Base-by-base conservation (phyloP, 768 basidiomycete species). In the Daedalea quercina region DNA sequence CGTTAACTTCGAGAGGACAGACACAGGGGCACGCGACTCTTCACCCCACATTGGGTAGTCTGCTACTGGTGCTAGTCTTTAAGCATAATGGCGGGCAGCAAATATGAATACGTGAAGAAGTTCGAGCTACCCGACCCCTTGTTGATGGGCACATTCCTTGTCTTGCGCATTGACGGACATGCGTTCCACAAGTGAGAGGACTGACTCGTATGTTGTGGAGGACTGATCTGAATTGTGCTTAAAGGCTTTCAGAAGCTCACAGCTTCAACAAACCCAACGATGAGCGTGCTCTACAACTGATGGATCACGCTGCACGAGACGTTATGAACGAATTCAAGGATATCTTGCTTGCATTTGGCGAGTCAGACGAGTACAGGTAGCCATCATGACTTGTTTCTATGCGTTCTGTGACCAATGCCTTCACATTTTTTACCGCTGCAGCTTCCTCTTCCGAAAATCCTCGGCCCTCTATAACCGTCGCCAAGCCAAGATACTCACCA, bases 281-380 rank as follows among this genome's bases (percentile, higher is more conserved):
- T 69, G 67, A 76, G 47, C 80, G 87, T 12, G 96, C 93, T 0
- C 75, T 99, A 6, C 67, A 82, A 55, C 79, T 99, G 42, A 97
- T 98, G 94, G 94, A 99, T 64, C 78, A 81, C 52, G 92, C 94
- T 1, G 96, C 96, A 0, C 75, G 73, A 58, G 74, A 78, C 44
- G 75, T 94, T 41, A 90, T 99, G 90, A 72, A 82, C 26, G 84
- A 87, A 62, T 85, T 87, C 63, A 78, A 81, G 33, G 94, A 96
- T 64, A 80, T 96, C 53, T 73, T 90, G 12, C 76, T 96, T 19
- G 96, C 78, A 0, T 98, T 94, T 65, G 96, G 96, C 1, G 90
- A 99, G 72, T 96, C 94, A 19, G 96, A 99, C 66, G 96, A 99
- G 69, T 98, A 83, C 69, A 96, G 94, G 94, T 87, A 53, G 47